Conservation (phyloP, 1,139 yeast species). For the Blastobotrys proliferans region DNA sequence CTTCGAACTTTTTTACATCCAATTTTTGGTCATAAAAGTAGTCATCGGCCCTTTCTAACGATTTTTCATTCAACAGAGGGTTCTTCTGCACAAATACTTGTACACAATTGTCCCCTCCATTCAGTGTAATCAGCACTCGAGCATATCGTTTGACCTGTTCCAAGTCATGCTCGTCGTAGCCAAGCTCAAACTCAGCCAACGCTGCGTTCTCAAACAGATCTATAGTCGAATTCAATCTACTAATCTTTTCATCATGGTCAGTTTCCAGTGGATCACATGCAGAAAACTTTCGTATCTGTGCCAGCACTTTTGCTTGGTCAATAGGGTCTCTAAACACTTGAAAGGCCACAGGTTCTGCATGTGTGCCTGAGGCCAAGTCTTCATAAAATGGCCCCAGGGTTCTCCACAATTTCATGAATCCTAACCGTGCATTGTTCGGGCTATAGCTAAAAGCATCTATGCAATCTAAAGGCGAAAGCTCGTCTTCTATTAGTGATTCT, state of each 20-base stretch:
- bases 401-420: constrained; percentile 22
- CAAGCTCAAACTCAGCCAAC: constrained; percentile 61
- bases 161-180: constrained; percentile 49
- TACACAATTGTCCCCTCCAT: constrained; percentile 42
- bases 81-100: constrained; percentile 46
- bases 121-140: constrained; percentile 36
- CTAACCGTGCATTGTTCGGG: constrained; percentile 14
- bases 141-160: constrained; percentile 38
- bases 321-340: constrained; percentile 24
- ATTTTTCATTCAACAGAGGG: constrained; percentile 32
- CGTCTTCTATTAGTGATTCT: constrained; percentile 19
- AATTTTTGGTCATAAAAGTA: constrained; percentile 32
- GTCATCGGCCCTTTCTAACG: constrained; percentile 30
- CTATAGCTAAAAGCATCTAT: constrained; percentile 21
- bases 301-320: constrained; percentile 32
- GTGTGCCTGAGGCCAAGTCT: constrained; percentile 21
- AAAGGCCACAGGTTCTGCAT: constrained; percentile 26
- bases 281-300: constrained; percentile 33
- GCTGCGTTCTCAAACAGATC: constrained; percentile 75
- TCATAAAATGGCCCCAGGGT: constrained; percentile 28
- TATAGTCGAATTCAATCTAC: constrained; percentile 52
- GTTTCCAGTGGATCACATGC: constrained; percentile 40
- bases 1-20: constrained; percentile 30
- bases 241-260: constrained; percentile 38
- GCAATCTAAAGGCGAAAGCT: constrained; percentile 19